These are phyloP conservation scores for Neocallimastix lanati DNA, from an alignment of 192 early-diverging fungal species.

Conservation along the genomic window DNA sequence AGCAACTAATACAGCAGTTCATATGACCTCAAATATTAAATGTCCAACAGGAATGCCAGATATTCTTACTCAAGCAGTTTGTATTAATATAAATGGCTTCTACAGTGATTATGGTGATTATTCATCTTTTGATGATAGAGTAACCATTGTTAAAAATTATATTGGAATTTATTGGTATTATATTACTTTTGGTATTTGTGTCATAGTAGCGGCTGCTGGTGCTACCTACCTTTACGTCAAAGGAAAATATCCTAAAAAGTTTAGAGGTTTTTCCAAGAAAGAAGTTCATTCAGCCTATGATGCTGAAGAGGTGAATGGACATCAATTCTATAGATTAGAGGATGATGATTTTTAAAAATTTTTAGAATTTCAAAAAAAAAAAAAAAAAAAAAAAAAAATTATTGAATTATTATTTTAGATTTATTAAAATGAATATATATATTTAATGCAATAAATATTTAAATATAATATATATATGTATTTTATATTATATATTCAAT, in stretches of 20 bases:
- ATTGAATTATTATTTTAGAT: too few species aligned
- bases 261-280: background rate
- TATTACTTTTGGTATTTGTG: background rate
- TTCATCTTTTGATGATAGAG: background rate
- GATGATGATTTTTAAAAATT: background rate
- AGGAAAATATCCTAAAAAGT: background rate
- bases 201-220: background rate
- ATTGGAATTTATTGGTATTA: background rate
- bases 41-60: background rate
- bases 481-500: too few species aligned
- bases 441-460: too few species aligned
- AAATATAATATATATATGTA: too few species aligned
- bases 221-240: background rate
- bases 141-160: background rate
- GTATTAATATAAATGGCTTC: background rate
- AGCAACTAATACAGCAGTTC: background rate
- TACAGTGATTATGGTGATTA: background rate
- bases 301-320: background rate
- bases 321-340: background rate
- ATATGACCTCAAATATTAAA: background rate
- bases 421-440: too few species aligned
- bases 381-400: too few species aligned
- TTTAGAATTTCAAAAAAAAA: too few species aligned
- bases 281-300: background rate
- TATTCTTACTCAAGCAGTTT: background rate